Evolutionary conservation across 1,284 basidiomycete genomes (phyloP), one percentile per base, ranked within the genome.

Genomic region (Ceratobasidium sp.): DNA sequence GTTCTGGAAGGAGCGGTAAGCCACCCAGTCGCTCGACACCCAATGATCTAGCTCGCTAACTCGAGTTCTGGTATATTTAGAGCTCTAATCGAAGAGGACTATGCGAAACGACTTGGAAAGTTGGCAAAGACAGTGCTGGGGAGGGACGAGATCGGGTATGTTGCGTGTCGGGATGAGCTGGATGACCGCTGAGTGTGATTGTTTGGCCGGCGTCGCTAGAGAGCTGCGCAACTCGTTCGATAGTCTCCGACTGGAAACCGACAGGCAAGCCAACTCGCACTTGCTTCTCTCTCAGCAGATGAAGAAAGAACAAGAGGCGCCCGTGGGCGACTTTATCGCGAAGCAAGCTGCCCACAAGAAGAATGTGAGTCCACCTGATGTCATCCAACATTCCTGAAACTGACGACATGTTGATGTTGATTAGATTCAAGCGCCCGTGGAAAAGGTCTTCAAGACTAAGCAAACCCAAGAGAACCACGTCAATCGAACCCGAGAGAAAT

Each of bases 1-100:
- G 49, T 95, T 92, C 79, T 96, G 94, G 92, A 96, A 94, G 80
- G 95, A 98, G 81, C 86, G 95, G 90, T 96, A 78, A 74, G 88
- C 54, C 55, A 69, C 73, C 47, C 72, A 46, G 71, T 30, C 55
- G 66, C 44, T 28, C 16, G 52, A 13, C 30, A 52, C n/a, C 16
- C 14, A 43, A 5, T 16, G 32, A 62, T 62, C 54, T 55, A 70
- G 58, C 18, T 46, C 30, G 32, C 59, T 23, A 38, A 30, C 26
- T 43, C 54, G 0, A 41, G 4, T 38, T 38, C 4, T 38, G 35
- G 4, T 38, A 38, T 49, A 72, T 75, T 0, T 81, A 93, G 93
- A 76, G 89, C 93, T 11, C 77, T 85, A 35, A 96, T 98, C 76
- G 96, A 99, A 80, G 96, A 98, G 77, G 97, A 98, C 41, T 98